Evolutionary conservation across 2,329 filamentous ascomycete species (phyloP).

Genomic region (Penicillium sp.): DNA sequence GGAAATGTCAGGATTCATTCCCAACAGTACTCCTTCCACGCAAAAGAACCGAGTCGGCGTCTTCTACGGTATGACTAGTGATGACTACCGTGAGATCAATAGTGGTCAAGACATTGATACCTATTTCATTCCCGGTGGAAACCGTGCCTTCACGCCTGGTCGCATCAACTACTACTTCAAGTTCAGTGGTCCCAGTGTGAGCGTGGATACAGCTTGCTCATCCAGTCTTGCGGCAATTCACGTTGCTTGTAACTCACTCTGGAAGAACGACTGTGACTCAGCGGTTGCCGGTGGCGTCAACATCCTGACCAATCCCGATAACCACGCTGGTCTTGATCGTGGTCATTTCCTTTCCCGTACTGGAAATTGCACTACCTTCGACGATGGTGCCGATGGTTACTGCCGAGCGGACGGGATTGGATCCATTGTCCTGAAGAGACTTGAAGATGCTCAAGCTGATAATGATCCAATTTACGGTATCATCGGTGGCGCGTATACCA

Average conservation of each 20-base stretch:
- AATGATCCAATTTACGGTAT: conserved; percentile 71
- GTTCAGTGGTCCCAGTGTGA: conserved; percentile 71
- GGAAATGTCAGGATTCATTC: conserved; percentile 77
- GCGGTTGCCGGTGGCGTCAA: conserved; percentile 78
- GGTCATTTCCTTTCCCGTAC: conserved; percentile 78
- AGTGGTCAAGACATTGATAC: conserved; percentile 70
- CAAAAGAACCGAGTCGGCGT: conserved; percentile 66
- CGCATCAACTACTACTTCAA: conserved; percentile 67
- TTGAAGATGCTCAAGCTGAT: conserved; percentile 75
- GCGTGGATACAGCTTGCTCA: conserved; percentile 76
- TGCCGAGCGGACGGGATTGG: conserved; percentile 77
- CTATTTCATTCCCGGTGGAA: conserved; percentile 66
- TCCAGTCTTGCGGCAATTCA: conserved; percentile 73
- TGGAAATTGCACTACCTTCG: conserved; percentile 77
- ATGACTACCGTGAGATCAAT: conserved; percentile 78
- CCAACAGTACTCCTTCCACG: conserved; percentile 69
- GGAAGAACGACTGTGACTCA: conserved; percentile 76
- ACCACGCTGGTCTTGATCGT: conserved; percentile 72
- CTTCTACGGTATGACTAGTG: conserved; percentile 73
- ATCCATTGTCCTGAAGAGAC: conserved; percentile 74
- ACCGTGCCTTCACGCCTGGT: conserved; percentile 49
- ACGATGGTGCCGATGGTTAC: conserved; percentile 78
- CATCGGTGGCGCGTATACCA: conserved; percentile 73
- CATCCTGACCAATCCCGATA: conserved; percentile 76
- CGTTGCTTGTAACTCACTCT: conserved; percentile 70